Evolutionary conservation across 306 rosid genomes (phyloP), one percentile per base, ranked within the genome.

Genomic region (Canavalia ensiformis): DNA sequence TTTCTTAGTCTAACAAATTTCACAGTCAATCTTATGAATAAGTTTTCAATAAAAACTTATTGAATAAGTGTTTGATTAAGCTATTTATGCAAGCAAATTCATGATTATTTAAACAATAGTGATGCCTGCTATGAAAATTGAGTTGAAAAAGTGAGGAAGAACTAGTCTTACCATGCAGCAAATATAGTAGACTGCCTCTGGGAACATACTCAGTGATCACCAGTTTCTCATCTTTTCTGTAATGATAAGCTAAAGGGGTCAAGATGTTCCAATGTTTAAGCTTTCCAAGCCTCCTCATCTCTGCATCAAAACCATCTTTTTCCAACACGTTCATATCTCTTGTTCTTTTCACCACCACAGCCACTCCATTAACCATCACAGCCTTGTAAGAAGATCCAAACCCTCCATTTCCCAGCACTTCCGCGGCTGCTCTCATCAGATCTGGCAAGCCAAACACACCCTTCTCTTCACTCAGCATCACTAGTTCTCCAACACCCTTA

Each of bases 321-420:
- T 83, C 91, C 55, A 89, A 68, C 6, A 82, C 81, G 83, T 86
- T 95, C 90, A 92, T 85, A 57, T 90, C 97, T 62, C 86, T 87
- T 18, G 87, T 88, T 83, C 98, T 90, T 82, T 95, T 95, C 72
- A 91, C 98, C 39, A 90, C 97, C 69, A 95, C 97, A 3, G 97
- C 87, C 8, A 90, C 77, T 34, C 97, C 97, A 82, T 92, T 91
- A 10, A 84, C 82, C 92, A 95, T 85, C 12, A 91, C 87, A 8
- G 97, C 97, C 83, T 91, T 95, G 75, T 95, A 95, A 41, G 97
- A 88, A 1, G 95, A 95, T 18, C 97, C 95, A 63, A 87, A 74
- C 18, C 87, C 86, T 18, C 98, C 97, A 71, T 85, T 89, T 33
- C 97, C 94, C 7, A 95, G 85, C 11, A 95, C 97, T 62, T 92